These are phyloP conservation scores for Solanum bukasovii DNA, from an alignment of 257 asterid genomes.

Conservation along the genomic window DNA sequence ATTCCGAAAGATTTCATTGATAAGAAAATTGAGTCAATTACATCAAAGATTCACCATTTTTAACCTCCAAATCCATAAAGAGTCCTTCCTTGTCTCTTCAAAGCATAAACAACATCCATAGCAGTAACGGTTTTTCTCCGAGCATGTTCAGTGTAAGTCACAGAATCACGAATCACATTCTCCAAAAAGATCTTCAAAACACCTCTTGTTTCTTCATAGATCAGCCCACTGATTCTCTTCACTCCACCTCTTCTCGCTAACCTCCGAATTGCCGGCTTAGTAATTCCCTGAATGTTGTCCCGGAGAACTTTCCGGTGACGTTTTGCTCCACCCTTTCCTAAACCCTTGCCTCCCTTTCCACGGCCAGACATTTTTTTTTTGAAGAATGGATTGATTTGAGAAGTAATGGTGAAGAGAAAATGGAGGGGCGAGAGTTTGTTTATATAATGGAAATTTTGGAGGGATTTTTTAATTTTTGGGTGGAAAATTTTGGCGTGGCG, in stretches of 20 bases:
- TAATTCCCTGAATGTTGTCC: slow-evolving; percentile 21
- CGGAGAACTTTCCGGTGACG: slow-evolving; percentile 23
- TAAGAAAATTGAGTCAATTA: too few relatives aligned
- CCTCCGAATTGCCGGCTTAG: slow-evolving; percentile 17
- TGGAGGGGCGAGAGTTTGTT: background rate
- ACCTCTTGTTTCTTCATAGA: slow-evolving; percentile 16
- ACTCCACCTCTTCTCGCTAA: slow-evolving; percentile 25
- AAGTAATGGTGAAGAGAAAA: background rate
- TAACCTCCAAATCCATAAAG: slow-evolving; percentile 15
- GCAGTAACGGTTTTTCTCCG: slow-evolving; percentile 19
- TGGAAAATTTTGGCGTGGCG: background rate
- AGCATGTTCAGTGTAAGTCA: slow-evolving; percentile 24
- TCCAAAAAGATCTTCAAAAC: slow-evolving; percentile 21
- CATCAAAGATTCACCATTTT: background rate
- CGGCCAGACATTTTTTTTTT: slow-evolving; percentile 14
- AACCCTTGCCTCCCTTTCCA: slow-evolving; percentile 27
- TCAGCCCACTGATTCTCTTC: slow-evolving; percentile 19
- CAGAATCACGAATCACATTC: slow-evolving; percentile 26
- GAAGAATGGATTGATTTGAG: background rate
- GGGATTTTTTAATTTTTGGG: background rate
- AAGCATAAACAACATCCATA: slow-evolving; percentile 19
- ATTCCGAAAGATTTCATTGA: background rate
- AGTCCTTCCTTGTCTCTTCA: slow-evolving; percentile 24
- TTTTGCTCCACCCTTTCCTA: slow-evolving; percentile 24
- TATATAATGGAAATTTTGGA: background rate